These are phyloP conservation scores for Aspergillus intermedius DNA, from an alignment of 2,329 filamentous ascomycete genomes.

Conservation along the genomic window DNA sequence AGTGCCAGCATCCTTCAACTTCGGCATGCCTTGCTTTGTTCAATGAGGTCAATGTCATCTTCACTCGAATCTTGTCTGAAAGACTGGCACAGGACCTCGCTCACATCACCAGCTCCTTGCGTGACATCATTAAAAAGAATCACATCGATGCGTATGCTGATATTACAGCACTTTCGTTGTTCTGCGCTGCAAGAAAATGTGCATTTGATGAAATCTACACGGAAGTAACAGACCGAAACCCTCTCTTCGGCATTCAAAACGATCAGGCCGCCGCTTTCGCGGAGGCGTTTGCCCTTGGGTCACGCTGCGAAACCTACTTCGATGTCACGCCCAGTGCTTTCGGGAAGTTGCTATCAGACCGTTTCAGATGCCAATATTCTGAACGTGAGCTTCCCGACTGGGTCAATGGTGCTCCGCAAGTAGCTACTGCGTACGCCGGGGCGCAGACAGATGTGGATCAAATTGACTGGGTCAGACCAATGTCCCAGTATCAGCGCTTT, in stretches of 20 bases:
- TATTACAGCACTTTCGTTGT: constrained; percentile 51
- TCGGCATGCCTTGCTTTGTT: constrained; percentile 33
- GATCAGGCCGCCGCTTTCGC: constrained; percentile 60
- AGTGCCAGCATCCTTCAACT: constrained; percentile 29
- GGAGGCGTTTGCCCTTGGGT: constrained; percentile 58
- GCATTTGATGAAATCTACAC: constrained; percentile 58
- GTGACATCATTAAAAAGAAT: constrained; percentile 23
- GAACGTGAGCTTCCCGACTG: constrained; percentile 45
- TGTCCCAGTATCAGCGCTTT: constrained; percentile 46
- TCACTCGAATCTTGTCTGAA: constrained; percentile 22
- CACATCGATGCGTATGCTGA: constrained; percentile 45
- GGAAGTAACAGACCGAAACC: constrained; percentile 57
- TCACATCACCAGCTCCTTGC: constrained; percentile 32
- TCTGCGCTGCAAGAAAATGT: constrained; percentile 50
- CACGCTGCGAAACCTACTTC: constrained; percentile 58
- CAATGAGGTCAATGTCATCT: constrained; percentile 25
- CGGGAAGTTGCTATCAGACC: constrained; percentile 37
- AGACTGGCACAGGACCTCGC: constrained; percentile 31
- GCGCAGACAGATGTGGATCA: constrained; percentile 50
- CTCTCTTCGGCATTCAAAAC: constrained; percentile 54
- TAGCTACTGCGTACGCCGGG: constrained; percentile 47
- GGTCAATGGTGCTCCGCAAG: constrained; percentile 45
- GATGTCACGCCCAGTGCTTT: constrained; percentile 48
- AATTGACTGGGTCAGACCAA: constrained; percentile 35
- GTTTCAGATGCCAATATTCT: constrained; percentile 41